Evolutionary conservation across 441 rosid genomes (phyloP).

Genomic region (Daphne laureola): DNA sequence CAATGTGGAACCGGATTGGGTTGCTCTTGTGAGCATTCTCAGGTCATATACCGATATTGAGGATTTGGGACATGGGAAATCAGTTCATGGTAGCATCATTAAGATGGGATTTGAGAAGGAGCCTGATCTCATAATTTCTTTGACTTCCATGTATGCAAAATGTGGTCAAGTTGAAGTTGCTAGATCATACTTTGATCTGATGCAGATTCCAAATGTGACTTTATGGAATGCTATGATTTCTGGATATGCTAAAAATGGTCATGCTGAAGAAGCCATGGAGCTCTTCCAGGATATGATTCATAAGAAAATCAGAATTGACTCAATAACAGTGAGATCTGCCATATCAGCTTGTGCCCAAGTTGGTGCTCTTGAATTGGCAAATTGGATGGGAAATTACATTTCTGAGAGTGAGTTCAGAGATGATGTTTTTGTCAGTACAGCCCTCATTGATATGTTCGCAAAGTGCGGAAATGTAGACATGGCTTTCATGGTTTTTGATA

Average conservation of each 20-base stretch:
- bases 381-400: conserved; percentile 49
- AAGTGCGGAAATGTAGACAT: conserved; percentile 65
- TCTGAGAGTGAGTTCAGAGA: conserved; percentile 32
- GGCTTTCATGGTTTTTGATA: conserved; percentile 48
- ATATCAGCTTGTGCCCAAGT: conserved; percentile 62
- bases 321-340: conserved; percentile 50
- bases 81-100: conserved; percentile 47
- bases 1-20: conserved; percentile 54
- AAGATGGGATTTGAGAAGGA: conserved; percentile 62
- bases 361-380: conserved; percentile 64
- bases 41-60: conserved; percentile 60
- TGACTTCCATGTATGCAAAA: conserved; percentile 68
- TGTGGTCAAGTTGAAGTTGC: conserved; percentile 54
- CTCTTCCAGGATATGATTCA: conserved; percentile 48
- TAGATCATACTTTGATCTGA: conserved; percentile 48
- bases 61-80: conserved; percentile 51
- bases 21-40: conserved; percentile 64
- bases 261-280: conserved; percentile 53
- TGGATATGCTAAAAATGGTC: conserved; percentile 67
- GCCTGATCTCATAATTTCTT: conserved; percentile 65
- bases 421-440: conserved; percentile 41
- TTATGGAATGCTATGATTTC: conserved; percentile 84
- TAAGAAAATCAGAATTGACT: conserved; percentile 34
- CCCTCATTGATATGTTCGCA: conserved; percentile 68
- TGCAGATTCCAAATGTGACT: conserved; percentile 48